A percentile compares a stretch with the other conserved stretches of the same genome.
Evolutionary conservation across 768 basidiomycete genomes (phyloP).

Genomic region (Tylopilus subfusipes): DNA sequence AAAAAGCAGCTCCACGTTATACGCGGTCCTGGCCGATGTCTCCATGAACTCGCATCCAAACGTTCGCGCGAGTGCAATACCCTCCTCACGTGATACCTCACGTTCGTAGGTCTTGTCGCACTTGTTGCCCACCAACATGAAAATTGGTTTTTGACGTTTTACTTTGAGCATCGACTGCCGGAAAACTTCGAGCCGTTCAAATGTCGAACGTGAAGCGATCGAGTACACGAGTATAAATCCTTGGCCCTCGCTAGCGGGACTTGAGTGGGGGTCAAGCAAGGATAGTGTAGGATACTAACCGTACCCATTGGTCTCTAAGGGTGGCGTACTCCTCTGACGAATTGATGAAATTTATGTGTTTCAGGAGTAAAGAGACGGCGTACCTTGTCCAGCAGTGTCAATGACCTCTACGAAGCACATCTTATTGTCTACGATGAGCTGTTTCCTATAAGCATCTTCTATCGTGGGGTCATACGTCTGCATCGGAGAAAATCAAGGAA

Average conservation of each 20-base stretch:
- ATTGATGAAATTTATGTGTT: conserved; percentile 18
- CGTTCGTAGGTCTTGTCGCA: conserved; percentile 88
- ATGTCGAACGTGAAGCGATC: conserved; percentile 90
- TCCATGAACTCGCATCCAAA: conserved; percentile 95
- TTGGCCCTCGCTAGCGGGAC: conserved; percentile 80
- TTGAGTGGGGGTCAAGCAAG: conserved; percentile 7
- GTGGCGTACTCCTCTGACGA: conserved; percentile 91
- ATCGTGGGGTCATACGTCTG: conserved; percentile 98
- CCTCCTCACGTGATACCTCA: conserved; percentile 90
- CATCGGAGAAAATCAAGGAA: conserved; percentile 7
- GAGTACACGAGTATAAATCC: conserved; percentile 98
- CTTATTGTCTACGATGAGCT: conserved; percentile 88
- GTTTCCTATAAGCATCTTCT: conserved; percentile 96
- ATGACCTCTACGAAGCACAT: conserved; percentile 97
- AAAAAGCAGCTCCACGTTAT: conserved; percentile 90
- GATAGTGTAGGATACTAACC: conserved; percentile 50
- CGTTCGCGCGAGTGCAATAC: conserved; percentile 70
- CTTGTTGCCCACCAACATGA: conserved; percentile 97
- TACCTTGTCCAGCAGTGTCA: conserved; percentile 97
- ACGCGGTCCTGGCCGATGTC: conserved; percentile 92
- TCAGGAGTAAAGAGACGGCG: conserved; percentile 23
- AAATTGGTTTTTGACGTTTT: conserved; percentile 79
- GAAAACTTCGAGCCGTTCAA: conserved; percentile 86
- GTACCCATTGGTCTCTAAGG: conserved; percentile 95
- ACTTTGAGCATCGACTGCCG: conserved; percentile 87